These are phyloP conservation scores for Pinus albicaulis DNA, from an alignment of 75 land plant species.

Conservation along the genomic window DNA sequence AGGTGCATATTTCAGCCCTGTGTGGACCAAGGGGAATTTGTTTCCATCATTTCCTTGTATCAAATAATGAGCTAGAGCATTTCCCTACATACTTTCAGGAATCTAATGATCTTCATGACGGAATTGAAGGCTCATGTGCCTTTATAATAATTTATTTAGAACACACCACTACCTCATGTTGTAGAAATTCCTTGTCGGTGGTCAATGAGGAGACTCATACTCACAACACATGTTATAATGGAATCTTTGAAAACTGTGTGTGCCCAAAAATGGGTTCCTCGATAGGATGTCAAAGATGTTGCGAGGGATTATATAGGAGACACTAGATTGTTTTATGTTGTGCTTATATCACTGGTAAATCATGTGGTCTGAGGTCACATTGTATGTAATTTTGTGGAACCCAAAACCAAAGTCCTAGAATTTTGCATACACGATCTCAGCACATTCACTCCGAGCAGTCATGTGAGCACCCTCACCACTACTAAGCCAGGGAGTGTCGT, in stretches of 20 bases:
- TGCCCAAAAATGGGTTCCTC: constrained; percentile 40
- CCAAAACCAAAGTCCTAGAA: constrained; percentile 57
- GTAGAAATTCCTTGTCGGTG: constrained; percentile 52
- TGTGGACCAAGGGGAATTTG: constrained; percentile 21
- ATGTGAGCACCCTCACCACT: neutral
- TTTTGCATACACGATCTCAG: constrained; percentile 48
- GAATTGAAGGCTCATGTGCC: constrained; percentile 54
- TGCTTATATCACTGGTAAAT: constrained; percentile 73
- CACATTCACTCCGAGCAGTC: neutral
- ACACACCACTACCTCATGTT: neutral
- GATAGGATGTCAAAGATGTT: constrained; percentile 80
- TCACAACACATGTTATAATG: constrained; percentile 70
- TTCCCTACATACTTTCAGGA: constrained; percentile 43
- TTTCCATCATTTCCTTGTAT: constrained; percentile 37
- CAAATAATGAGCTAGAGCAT: constrained; percentile 38
- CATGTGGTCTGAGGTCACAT: constrained; percentile 50
- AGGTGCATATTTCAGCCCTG: neutral
- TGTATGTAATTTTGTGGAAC: constrained; percentile 53
- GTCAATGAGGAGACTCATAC: constrained; percentile 61
- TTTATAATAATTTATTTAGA: neutral
- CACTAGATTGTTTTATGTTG: constrained; percentile 88
- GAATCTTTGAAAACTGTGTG: constrained; percentile 51
- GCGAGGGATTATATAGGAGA: constrained; percentile 81
- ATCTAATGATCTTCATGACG: constrained; percentile 73
- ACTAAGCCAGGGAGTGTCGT: neutral